Base-by-base conservation (phyloP, 116 monocot genomes). In the Iris pallida region DNA sequence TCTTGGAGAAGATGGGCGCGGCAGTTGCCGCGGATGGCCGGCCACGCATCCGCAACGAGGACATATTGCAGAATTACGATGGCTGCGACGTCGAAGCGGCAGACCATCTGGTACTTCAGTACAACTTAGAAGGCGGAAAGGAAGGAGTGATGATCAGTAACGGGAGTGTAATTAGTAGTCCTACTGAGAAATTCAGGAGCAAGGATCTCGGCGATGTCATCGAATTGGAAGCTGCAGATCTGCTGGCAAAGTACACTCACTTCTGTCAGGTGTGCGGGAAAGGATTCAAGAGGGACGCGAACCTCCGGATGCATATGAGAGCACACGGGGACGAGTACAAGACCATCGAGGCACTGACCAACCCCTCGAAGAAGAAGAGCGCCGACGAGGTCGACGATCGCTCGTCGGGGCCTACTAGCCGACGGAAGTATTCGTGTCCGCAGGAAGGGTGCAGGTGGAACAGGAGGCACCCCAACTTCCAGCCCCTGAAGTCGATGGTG, bases 251-350 rank as follows among this genome's bases (percentile, higher is more conserved):
- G 16, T 83, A 92, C 69, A 81, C 81, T 0, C 87, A 90, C 79
- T 90, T 85, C 72, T 94, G 94, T 70, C 41, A 61, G 44, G 79
- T 94, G 0, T 94, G 94, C 56, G 85, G 94, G 5, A 94, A 94
- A 61, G 94, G 94, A 8, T 94, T 94, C 70, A 90, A 90, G 80
- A 71, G 94, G 12, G 94, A 87, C 63, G 90, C 94, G 9, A 94
- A 94, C 48, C 62, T 94, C 15, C 80, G 94, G 69, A 94, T 94
- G 90, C 90, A 94, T 64, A 94, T 90, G 94, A 75, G 94, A 65
- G 90, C 83, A 49, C 94, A 94, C 58, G 94, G 94, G 6, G 90
- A 94, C 18, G 94, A 94, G 85, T 94, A 85, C 75, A 94, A 94
- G 65, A 77, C 76, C 19, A 64, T 72, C 2, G 90, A 85, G 19